These are phyloP conservation scores for Neopestalotiopsis sp. DNA, from an alignment of 2,329 filamentous ascomycete species.

Conservation along the genomic window DNA sequence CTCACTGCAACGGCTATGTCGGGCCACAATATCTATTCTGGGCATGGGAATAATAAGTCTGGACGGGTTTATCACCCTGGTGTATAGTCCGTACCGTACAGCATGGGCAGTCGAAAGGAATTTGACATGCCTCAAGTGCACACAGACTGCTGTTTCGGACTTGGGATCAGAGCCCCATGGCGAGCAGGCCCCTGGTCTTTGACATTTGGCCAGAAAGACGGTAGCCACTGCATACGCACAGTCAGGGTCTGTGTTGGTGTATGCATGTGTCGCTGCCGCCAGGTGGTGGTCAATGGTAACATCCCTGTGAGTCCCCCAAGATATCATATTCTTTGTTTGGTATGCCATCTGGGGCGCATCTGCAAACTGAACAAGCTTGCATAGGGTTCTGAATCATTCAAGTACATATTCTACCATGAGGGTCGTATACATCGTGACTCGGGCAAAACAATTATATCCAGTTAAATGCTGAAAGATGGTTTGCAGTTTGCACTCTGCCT, in stretches of 20 bases:
- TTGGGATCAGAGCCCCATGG: constrained; percentile 29
- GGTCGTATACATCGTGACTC: not conserved
- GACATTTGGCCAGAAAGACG: constrained; percentile 30
- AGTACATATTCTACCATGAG: not conserved
- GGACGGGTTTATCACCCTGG: not conserved
- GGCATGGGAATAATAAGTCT: constrained; percentile 3
- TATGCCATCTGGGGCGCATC: constrained; percentile 9
- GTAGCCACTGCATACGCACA: constrained; percentile 44
- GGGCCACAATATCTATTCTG: constrained; percentile 1
- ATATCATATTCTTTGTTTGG: constrained; percentile 21
- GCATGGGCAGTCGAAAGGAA: not conserved
- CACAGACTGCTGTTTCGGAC: constrained; percentile 23
- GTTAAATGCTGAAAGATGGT: too few relatives aligned
- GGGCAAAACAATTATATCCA: too few relatives aligned
- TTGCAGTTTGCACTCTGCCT: too few relatives aligned
- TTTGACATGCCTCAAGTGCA: not conserved
- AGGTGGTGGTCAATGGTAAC: constrained; percentile 24
- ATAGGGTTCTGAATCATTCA: not conserved
- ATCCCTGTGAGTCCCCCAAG: constrained; percentile 29
- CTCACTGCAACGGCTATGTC: not conserved
- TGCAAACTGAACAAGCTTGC: not conserved
- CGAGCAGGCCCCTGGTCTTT: constrained; percentile 15
- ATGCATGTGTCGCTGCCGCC: constrained; percentile 24
- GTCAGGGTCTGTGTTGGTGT: constrained; percentile 21
- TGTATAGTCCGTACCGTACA: not conserved